A percentile compares a stretch with the other conserved stretches of the same genome.
These are phyloP conservation scores for Graphilbum fragrans DNA, from an alignment of 2,329 filamentous ascomycete genomes.

Conservation along the genomic window DNA sequence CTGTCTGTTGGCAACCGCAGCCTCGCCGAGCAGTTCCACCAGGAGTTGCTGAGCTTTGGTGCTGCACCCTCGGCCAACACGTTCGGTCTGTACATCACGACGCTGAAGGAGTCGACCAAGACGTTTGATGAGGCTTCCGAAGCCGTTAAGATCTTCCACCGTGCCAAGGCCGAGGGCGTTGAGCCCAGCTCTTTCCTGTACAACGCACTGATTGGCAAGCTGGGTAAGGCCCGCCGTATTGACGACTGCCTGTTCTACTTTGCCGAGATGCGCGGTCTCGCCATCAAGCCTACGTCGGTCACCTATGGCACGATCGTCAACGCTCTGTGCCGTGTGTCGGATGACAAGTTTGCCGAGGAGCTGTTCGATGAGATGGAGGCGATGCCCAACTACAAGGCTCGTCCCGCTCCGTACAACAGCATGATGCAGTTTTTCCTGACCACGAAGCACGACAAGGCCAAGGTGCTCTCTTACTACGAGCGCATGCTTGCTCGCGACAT, in stretches of 20 bases:
- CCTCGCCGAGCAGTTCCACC: conserved; percentile 75
- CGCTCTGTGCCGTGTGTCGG: conserved; percentile 88
- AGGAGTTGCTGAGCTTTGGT: conserved; percentile 83
- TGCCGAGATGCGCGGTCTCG: conserved; percentile 85
- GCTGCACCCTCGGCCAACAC: conserved; percentile 92
- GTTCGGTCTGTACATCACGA: conserved; percentile 98
- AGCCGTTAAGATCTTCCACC: conserved; percentile 93
- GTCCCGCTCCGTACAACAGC: conserved; percentile 94
- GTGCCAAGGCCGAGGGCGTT: conserved; percentile 84
- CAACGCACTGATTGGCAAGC: conserved; percentile 95
- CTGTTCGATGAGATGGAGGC: conserved; percentile 98
- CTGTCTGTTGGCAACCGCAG: conserved; percentile 71
- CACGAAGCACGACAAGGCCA: conserved; percentile 88
- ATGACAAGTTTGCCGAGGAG: conserved; percentile 95
- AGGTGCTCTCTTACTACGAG: conserved; percentile 90
- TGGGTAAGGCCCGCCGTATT: conserved; percentile 93
- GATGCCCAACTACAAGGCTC: conserved; percentile 97
- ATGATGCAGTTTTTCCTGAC: conserved; percentile 99
- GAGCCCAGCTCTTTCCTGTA: conserved; percentile 95
- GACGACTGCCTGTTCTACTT: conserved; percentile 98
- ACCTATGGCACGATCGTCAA: conserved; percentile 99
- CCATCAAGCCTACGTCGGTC: conserved; percentile 90
- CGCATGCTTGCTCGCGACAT: conserved; percentile 85
- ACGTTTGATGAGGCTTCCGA: conserved; percentile 96
- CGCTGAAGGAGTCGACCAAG: conserved; percentile 90